Evolutionary conservation across 345 rosid genomes (phyloP).

Genomic region (Eucalyptus camaldulensis): DNA sequence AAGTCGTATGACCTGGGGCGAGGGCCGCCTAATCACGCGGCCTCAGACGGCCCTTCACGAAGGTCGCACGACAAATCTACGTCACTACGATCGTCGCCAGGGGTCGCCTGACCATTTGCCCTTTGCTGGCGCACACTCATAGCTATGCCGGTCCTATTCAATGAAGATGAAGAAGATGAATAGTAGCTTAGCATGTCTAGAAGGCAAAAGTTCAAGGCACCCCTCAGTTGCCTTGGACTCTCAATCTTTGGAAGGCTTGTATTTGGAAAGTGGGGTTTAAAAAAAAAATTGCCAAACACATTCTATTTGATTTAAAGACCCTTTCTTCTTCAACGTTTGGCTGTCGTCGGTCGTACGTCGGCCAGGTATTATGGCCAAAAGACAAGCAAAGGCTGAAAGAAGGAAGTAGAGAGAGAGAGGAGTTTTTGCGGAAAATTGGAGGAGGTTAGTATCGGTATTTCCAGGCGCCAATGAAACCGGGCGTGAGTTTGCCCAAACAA

Average conservation of each 20-base stretch:
- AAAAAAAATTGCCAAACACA: too few species aligned
- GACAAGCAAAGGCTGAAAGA: background rate
- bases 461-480: background rate
- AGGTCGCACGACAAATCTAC: too few species aligned
- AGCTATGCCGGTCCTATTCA: fast-evolving
- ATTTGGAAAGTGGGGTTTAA: too few species aligned
- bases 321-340: background rate
- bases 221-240: too few species aligned
- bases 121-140: fast-evolving
- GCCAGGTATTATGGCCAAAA: background rate
- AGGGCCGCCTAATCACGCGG: fast-evolving
- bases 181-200: too few species aligned
- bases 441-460: background rate
- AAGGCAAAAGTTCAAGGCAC: too few species aligned
- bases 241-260: too few species aligned
- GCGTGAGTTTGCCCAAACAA: background rate
- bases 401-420: background rate
- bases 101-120: fast-evolving
- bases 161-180: too few species aligned
- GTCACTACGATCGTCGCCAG: fast-evolving
- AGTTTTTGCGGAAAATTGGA: background rate
- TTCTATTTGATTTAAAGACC: too few species aligned
- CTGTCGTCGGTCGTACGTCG: background rate
- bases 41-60: too few species aligned
- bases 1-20: fast-evolving